Percentiles rank a stretch among this genome's conserved stretches.
Conservation (phyloP, 495 filamentous ascomycete genomes). For the Hyaloscypha bicolor region DNA sequence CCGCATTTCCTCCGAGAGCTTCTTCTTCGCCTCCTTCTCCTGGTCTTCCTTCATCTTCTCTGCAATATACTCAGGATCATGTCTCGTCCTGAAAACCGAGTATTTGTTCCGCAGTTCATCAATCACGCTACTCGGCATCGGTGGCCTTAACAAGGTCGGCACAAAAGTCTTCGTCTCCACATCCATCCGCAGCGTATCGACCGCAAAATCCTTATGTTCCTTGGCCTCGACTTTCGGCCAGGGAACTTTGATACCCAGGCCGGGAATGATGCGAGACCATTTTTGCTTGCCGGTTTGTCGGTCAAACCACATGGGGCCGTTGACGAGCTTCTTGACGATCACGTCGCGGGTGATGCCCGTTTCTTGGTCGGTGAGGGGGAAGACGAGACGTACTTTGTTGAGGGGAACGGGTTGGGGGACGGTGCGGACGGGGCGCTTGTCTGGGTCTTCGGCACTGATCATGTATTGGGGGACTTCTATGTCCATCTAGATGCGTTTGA, state of each 20-base stretch:
- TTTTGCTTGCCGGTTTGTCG: conserved; percentile 43
- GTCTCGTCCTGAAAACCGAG: conserved; percentile 78
- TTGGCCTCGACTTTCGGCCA: conserved; percentile 61
- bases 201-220: conserved; percentile 53
- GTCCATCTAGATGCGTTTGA: conserved; percentile 50
- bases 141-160: conserved; percentile 70
- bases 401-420: conserved; percentile 60
- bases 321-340: conserved; percentile 68
- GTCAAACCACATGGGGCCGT: conserved; percentile 43
- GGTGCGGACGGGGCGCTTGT: conserved; percentile 45
- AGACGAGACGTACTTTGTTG: conserved; percentile 76
- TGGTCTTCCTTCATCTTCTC: conserved; percentile 63
- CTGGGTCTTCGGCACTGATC: conserved; percentile 39
- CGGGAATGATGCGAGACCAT: conserved; percentile 58
- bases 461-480: conserved; percentile 58
- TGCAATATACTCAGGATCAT: conserved; percentile 68
- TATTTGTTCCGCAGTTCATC: conserved; percentile 89
- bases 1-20: conserved; percentile 38
- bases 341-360: conserved; percentile 69
- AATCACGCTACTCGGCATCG: conserved; percentile 78
- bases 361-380: conserved; percentile 64
- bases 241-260: conserved; percentile 67
- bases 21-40: conserved; percentile 54
- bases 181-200: conserved; percentile 74
- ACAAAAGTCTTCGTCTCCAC: conserved; percentile 75